phyloP scores from a whole-genome alignment of 345 rosid species.

The Xanthoceras sorbifolium region DNA sequence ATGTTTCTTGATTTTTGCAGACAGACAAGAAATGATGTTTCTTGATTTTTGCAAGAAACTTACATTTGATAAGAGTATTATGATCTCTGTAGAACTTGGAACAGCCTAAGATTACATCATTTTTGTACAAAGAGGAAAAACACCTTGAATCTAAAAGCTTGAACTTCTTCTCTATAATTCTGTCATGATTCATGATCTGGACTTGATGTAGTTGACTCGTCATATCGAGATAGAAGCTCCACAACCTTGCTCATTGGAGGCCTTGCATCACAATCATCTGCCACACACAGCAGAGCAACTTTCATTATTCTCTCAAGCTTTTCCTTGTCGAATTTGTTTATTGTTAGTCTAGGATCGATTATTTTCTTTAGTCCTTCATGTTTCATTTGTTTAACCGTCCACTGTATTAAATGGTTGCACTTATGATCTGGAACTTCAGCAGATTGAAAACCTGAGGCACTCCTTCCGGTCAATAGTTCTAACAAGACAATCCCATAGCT shows the following conservation, averaged over 20 bases:
- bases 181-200: constrained; percentile 8
- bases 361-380: not conserved
- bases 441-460: constrained; percentile 13
- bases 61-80: too few species aligned
- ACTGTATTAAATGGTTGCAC: constrained; percentile 7
- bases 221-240: constrained; percentile 4
- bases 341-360: constrained; percentile 18
- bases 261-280: constrained; percentile 19
- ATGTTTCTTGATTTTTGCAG: too few species aligned
- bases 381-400: constrained; percentile 7
- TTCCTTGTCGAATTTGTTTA: not conserved
- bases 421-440: not conserved
- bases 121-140: not conserved
- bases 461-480: constrained; percentile 34
- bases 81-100: not conserved
- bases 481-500: constrained; percentile 41
- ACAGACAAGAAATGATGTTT: too few species aligned
- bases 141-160: not conserved
- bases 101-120: not conserved
- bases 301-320: constrained; percentile 19
- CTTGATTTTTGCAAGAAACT: too few species aligned
- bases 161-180: not conserved
- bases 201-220: not conserved
- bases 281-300: constrained; percentile 21
- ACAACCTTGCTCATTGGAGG: constrained; percentile 32